These are phyloP conservation scores for Ensete glaucum DNA, from an alignment of 176 grass and related monocot genomes.

Conservation along the genomic window DNA sequence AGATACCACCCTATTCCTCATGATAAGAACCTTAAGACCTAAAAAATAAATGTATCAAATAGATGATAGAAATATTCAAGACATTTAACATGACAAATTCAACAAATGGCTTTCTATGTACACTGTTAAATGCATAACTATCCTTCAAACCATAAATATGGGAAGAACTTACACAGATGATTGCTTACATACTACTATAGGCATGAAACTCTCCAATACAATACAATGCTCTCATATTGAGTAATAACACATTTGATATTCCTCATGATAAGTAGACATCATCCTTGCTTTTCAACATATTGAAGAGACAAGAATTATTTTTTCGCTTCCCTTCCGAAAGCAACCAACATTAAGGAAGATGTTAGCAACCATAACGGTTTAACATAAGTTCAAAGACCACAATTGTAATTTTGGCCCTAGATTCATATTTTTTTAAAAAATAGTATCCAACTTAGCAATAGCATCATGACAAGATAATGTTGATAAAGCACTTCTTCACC, in stretches of 20 bases:
- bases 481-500: not conserved
- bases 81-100: not conserved
- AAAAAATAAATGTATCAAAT: not conserved
- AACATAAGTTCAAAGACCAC: not conserved
- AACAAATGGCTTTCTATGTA: not conserved
- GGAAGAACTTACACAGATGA: too few species aligned
- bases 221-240: not conserved
- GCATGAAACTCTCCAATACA: not conserved
- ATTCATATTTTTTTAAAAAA: not conserved
- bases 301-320: too few species aligned
- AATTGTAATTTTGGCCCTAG: not conserved
- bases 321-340: not conserved
- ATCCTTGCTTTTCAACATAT: too few species aligned
- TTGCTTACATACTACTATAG: not conserved
- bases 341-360: not conserved
- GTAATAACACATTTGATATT: not conserved
- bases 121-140: not conserved
- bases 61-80: not conserved
- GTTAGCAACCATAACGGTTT: not conserved
- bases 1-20: not conserved
- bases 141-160: not conserved
- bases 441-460: not conserved
- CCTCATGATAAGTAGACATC: too few species aligned
- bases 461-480: not conserved
- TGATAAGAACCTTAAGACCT: not conserved